phyloP scores from a whole-genome alignment of 225 moss, liverwort and hornwort species.

The Straminergon stramineum region DNA sequence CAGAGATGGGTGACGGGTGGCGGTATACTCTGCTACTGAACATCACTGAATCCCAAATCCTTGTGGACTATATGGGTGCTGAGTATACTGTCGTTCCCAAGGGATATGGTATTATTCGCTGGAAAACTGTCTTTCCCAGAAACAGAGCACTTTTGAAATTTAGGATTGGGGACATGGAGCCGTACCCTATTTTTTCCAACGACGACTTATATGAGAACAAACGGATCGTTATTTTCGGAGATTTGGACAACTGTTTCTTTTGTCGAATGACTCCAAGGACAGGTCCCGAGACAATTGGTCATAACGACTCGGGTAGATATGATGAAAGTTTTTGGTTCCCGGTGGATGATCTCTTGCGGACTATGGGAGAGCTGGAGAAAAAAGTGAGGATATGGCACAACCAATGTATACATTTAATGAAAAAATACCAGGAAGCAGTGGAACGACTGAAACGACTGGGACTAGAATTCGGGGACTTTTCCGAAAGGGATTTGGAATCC shows the following conservation, averaged over 20 bases:
- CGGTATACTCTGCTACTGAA: neutral
- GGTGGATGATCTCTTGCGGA: no score
- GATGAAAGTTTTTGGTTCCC: no score
- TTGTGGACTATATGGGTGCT: neutral
- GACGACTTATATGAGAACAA: neutral
- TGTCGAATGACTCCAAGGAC: neutral
- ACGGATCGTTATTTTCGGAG: neutral
- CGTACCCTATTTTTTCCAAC: neutral
- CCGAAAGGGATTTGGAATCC: neutral
- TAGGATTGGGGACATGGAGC: neutral
- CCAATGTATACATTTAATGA: neutral
- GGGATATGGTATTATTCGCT: neutral
- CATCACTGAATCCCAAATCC: no score
- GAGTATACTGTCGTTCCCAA: neutral
- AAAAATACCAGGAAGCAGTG: neutral
- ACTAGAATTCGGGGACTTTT: no score
- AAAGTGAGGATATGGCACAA: neutral
- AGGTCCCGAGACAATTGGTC: no score
- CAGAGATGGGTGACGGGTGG: neutral
- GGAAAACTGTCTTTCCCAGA: no score
- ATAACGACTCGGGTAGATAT: no score
- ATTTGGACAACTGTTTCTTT: neutral
- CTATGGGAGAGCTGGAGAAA: no score
- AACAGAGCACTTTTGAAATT: neutral
- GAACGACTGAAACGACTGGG: neutral